A percentile compares a stretch with the other conserved stretches of the same genome.
Evolutionary conservation across 1,284 basidiomycete genomes (phyloP).

Genomic region (Bothia castanella): DNA sequence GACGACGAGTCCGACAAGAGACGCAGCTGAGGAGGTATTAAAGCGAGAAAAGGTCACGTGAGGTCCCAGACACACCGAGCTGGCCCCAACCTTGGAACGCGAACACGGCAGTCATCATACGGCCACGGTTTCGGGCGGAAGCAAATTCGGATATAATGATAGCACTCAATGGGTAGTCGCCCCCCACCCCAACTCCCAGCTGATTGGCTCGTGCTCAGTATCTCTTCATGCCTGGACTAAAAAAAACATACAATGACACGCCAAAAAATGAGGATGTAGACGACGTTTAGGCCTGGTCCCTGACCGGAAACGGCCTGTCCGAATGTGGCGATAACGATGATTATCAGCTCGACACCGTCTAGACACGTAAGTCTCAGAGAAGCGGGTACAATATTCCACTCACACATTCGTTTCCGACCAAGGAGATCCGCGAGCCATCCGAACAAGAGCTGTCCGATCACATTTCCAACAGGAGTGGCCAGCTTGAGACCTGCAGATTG

Average conservation of each 20-base stretch:
- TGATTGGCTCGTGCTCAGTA: slow-evolving; percentile 18
- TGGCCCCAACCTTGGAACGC: slow-evolving; percentile 51
- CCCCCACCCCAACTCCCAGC: slow-evolving; percentile 54
- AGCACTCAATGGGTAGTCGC: slow-evolving; percentile 48
- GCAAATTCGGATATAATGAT: slow-evolving; percentile 58
- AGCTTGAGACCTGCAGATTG: slow-evolving; percentile 75
- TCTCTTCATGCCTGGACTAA: neutral
- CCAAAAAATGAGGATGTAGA: slow-evolving; percentile 56
- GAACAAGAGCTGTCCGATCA: slow-evolving; percentile 57
- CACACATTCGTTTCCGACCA: slow-evolving; percentile 43
- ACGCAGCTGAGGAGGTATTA: slow-evolving; percentile 35
- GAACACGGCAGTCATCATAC: slow-evolving; percentile 53
- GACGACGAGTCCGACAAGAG: slow-evolving; percentile 51
- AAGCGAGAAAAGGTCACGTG: slow-evolving; percentile 16
- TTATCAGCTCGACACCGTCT: slow-evolving; percentile 56
- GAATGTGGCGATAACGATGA: slow-evolving; percentile 48
- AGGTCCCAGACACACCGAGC: slow-evolving; percentile 35
- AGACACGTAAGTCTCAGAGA: slow-evolving; percentile 3
- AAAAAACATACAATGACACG: slow-evolving; percentile 38
- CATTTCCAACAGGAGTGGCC: slow-evolving; percentile 57
- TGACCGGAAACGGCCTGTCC: slow-evolving; percentile 45
- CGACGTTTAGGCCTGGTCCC: slow-evolving; percentile 49
- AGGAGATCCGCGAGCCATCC: slow-evolving; percentile 50
- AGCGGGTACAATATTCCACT: neutral
- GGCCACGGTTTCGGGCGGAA: slow-evolving; percentile 48